Conservation (phyloP, 176 grass and related monocot species). For the bread wheat (Triticum aestivum) region IWGSC_CS_RefSeq_v2.1 NC_057802.1:487960750-487961249, state of each 20-base stretch:
- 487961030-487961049: slow-evolving; percentile 86
- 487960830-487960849: neutral
- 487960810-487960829: neutral
- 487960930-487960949: slow-evolving; percentile 37
- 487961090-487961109: slow-evolving; percentile 70
- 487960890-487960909: slow-evolving; percentile 39
- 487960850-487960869: slow-evolving; percentile 25
- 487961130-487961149: slow-evolving; percentile 39
- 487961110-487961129: slow-evolving; percentile 74
- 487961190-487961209: neutral
- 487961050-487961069: slow-evolving; percentile 73
- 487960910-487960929: slow-evolving; percentile 86
- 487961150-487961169: slow-evolving; percentile 62
- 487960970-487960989: slow-evolving; percentile 85
- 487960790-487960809: neutral
- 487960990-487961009: slow-evolving; percentile 73
- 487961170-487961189: slow-evolving; percentile 40
- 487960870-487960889: slow-evolving; percentile 39
- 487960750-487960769: neutral
- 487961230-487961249: neutral
- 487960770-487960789: neutral
- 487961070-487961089: slow-evolving; percentile 86
- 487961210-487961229: too few species aligned
- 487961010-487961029: slow-evolving; percentile 74
- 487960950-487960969: slow-evolving; percentile 66